Conservation (phyloP, 2,329 filamentous ascomycete genomes). For the Diaporthe sp. region DNA sequence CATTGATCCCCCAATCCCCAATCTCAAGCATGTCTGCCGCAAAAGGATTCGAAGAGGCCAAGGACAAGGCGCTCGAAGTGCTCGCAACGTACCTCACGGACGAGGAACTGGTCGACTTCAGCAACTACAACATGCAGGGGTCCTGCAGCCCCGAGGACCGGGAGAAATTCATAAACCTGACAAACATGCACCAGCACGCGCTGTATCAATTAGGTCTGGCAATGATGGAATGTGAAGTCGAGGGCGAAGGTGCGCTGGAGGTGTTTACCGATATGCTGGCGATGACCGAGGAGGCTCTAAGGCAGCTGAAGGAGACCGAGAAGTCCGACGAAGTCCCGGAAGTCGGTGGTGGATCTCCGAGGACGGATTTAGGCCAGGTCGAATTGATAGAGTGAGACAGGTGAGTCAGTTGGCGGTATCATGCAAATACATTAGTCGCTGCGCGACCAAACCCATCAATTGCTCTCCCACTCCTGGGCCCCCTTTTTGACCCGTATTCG, state of each 20-base stretch:
- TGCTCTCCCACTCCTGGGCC: background rate
- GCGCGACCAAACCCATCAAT: background rate
- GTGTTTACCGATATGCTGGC: conserved; percentile 2
- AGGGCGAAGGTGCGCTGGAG: conserved; percentile 24
- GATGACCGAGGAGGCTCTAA: conserved; percentile 18
- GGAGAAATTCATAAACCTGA: background rate
- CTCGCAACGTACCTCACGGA: conserved; percentile 2
- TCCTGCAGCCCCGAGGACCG: background rate
- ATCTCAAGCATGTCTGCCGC: background rate
- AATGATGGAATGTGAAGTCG: background rate
- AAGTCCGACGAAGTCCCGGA: background rate
- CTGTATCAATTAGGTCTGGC: conserved; percentile 9
- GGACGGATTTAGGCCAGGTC: background rate
- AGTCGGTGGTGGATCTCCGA: conserved; percentile 24
- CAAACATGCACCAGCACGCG: conserved; percentile 22
- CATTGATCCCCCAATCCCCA: background rate
- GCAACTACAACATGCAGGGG: conserved; percentile 1
- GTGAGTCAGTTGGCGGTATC: conserved; percentile 26
- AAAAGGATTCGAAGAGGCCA: background rate
- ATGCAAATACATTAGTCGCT: conserved; percentile 9
- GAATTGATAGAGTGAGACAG: background rate
- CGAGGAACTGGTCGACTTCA: conserved; percentile 16
- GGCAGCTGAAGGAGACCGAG: conserved; percentile 2
- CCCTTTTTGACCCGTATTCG: background rate
- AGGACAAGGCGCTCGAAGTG: conserved; percentile 20